These are phyloP conservation scores for Coprinellus aureogranulatus DNA, from an alignment of 768 basidiomycete genomes.

Conservation along the genomic window DNA sequence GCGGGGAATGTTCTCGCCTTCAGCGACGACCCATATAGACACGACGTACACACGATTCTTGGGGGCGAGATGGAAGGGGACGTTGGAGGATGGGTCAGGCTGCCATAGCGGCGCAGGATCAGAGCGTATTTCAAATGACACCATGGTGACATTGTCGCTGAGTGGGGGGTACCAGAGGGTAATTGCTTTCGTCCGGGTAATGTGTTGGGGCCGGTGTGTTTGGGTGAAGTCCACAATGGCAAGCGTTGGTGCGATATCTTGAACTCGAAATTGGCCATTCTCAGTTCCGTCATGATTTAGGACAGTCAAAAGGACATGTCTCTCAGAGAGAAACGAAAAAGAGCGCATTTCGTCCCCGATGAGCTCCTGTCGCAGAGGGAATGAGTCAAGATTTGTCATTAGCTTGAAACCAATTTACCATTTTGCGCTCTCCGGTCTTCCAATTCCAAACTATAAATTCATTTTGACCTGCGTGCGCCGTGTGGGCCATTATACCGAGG, in stretches of 20 bases:
- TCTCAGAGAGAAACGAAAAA: conserved; percentile 42
- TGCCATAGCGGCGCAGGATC: conserved; percentile 52
- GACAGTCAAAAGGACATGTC: conserved; percentile 35
- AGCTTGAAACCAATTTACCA: conserved; percentile 30
- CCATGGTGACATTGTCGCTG: conserved; percentile 19
- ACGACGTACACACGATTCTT: conserved; percentile 46
- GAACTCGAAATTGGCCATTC: conserved; percentile 15
- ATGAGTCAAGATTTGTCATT: neutral
- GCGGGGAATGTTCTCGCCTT: conserved; percentile 17
- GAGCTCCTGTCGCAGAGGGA: conserved; percentile 17
- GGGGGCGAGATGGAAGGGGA: conserved; percentile 48
- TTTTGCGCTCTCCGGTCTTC: conserved; percentile 50
- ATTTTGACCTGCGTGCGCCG: conserved; percentile 30
- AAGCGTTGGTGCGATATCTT: conserved; percentile 26
- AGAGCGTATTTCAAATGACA: conserved; percentile 45
- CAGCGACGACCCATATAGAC: conserved; percentile 37
- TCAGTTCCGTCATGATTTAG: conserved; percentile 16
- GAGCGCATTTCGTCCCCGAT: conserved; percentile 33
- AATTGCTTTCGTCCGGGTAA: conserved; percentile 22
- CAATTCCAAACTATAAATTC: conserved; percentile 66
- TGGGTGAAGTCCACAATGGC: conserved; percentile 40
- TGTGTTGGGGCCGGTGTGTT: neutral
- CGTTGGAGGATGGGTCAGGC: conserved; percentile 28
- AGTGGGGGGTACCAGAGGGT: conserved; percentile 44
- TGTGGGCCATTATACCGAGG: conserved; percentile 48